Conservation (phyloP, 352 stramenopile species). For the Globisporangium irregulare region DNA sequence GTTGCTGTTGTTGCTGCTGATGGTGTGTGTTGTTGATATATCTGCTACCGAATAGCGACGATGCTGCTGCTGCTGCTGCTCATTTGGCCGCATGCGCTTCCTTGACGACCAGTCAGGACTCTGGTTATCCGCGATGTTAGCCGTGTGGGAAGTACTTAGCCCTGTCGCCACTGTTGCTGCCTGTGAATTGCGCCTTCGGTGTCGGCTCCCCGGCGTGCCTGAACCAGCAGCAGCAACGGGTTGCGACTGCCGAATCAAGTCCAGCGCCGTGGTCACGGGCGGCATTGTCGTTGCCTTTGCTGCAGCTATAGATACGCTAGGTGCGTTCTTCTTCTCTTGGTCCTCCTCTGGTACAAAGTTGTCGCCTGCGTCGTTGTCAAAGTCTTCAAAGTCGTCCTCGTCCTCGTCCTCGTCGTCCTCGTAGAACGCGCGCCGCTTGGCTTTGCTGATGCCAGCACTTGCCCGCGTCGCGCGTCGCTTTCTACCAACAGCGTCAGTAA, state of each 20-base stretch:
- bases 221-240: not conserved
- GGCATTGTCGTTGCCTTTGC: conserved; percentile 25
- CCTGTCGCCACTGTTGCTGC: not conserved
- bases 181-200: conserved; percentile 4
- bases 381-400: conserved; percentile 27
- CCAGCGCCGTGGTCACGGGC: conserved; percentile 26
- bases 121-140: not conserved
- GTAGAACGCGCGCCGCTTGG: conserved; percentile 36
- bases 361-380: conserved; percentile 39
- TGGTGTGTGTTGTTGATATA: not conserved
- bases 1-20: not conserved
- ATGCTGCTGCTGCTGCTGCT: conserved; percentile 1
- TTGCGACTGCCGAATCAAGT: conserved; percentile 37
- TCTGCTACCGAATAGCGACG: not conserved
- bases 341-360: conserved; percentile 11
- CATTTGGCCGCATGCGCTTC: conserved; percentile 3
- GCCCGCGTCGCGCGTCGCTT: conserved; percentile 1
- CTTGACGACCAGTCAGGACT: conserved; percentile 9
- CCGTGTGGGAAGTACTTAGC: not conserved
- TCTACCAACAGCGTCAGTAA: not conserved
- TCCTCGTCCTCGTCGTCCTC: conserved; percentile 56
- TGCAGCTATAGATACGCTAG: not conserved
- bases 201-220: conserved; percentile 16
- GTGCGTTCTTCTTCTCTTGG: conserved; percentile 2
- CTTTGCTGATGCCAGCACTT: not conserved